Conservation (phyloP, 1,284 basidiomycete species). For the Malassezia brasiliensis region DNA sequence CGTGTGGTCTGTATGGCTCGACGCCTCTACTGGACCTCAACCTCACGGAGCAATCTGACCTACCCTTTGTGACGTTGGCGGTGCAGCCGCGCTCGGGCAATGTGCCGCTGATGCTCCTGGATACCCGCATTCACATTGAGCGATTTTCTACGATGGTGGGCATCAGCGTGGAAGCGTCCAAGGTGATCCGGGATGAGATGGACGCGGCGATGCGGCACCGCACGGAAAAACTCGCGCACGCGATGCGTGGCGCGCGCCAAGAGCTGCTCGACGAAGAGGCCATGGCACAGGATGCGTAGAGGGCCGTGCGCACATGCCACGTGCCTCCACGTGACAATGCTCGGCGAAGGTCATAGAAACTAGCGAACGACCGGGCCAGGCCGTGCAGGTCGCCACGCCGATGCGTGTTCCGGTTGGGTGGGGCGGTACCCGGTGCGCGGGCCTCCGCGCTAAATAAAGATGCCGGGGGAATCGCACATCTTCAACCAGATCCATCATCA, state of each 20-base stretch:
- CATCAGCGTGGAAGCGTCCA: conserved; percentile 66
- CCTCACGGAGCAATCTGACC: conserved; percentile 75
- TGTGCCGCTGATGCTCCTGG: conserved; percentile 80
- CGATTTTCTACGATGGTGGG: conserved; percentile 79
- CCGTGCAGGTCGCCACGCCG: conserved; percentile 7
- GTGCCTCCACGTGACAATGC: too few relatives aligned
- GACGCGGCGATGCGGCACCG: conserved; percentile 60
- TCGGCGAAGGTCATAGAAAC: neutral
- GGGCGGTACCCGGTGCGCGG: neutral
- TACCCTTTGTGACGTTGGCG: conserved; percentile 78
- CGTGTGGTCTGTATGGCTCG: conserved; percentile 50
- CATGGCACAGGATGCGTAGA: neutral
- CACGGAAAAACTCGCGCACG: conserved; percentile 58
- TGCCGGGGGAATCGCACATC: neutral
- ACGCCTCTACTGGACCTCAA: conserved; percentile 72
- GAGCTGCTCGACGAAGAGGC: neutral
- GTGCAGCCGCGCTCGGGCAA: conserved; percentile 70
- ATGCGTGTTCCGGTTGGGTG: neutral
- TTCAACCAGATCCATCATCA: conserved; percentile 2
- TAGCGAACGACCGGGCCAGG: neutral
- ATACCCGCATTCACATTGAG: conserved; percentile 85
- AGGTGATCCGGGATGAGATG: conserved; percentile 76
- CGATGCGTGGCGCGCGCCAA: conserved; percentile 11
- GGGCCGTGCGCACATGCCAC: neutral
- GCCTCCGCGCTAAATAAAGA: neutral